Evolutionary conservation across 148 eudicot genomes (phyloP), one percentile per base, ranked within the genome.

Genomic region (Vaccinium vitisidaea): DNA sequence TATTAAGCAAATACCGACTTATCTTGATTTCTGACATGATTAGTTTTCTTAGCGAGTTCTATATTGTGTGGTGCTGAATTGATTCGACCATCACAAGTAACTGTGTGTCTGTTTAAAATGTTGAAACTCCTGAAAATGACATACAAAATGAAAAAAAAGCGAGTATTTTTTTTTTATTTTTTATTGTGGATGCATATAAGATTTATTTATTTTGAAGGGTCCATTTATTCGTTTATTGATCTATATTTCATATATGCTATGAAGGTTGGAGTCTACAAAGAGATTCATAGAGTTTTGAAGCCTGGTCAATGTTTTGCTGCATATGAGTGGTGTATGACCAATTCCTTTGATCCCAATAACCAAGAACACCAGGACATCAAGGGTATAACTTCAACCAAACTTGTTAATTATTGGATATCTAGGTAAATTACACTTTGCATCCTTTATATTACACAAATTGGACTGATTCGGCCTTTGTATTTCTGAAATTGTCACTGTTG

Each of bases 291-390:
- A 83, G 94, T 97, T 30, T 85, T 97, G 84, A 95, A 97, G 90
- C 98, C 99, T 54, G 99, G 98, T 32, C 96, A 96, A 82, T 91
- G 88, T 85, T 97, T 97, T 90, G 98, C 98, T 84, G 98, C 97
- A 46, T 94, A 93, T 80, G 99, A 97, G 73, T 97, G 98, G 99
- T 97, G 99, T 85, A 93, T 97, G 95, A 95, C 99, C 21, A 94
- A 92, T 86, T 88, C 98, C 58, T 97, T 83, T 82, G 97, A 95
- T 83, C 92, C 94, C 78, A 84, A 89, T 82, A 94, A 95, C 85
- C 76, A 89, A 90, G 92, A 94, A 8, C 99, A 96, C 90, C 93
- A 92, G 77, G 89, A 91, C 87, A 94, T 96, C 88, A 96, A 97
- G 98, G 99, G 94, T 83, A 59, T 48, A 36, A 36, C 6, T 14